Evolutionary conservation across 768 basidiomycete species (phyloP).

Genomic region (Auricularia auricula-judae): DNA sequence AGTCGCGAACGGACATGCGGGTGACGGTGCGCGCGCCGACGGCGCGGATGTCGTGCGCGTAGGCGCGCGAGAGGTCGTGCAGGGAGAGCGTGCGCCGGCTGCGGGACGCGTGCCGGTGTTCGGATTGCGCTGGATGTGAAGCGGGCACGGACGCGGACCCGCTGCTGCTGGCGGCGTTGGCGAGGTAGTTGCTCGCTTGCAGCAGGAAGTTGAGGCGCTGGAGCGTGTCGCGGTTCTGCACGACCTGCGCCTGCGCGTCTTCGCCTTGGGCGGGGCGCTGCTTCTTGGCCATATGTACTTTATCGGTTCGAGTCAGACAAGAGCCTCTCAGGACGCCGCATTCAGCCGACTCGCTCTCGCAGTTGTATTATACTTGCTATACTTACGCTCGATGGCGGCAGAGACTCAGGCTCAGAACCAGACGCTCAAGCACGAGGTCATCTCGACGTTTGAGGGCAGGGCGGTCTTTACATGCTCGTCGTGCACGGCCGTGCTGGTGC

Average conservation of each 20-base stretch:
- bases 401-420: too few relatives aligned
- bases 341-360: too few relatives aligned
- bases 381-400: too few relatives aligned
- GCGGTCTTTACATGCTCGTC: too few relatives aligned
- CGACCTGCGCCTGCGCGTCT: slow-evolving; percentile 32
- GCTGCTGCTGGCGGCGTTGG: slow-evolving; percentile 20
- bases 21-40: slow-evolving; percentile 71
- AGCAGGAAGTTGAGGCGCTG: slow-evolving; percentile 81
- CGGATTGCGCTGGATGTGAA: not conserved
- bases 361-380: too few relatives aligned
- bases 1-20: slow-evolving; percentile 46
- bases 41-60: slow-evolving; percentile 52
- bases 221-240: slow-evolving; percentile 62
- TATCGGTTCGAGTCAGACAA: too few relatives aligned
- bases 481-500: too few relatives aligned
- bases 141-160: not conserved
- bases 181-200: slow-evolving; percentile 61
- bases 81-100: slow-evolving; percentile 8
- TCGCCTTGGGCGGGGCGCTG: slow-evolving; percentile 14
- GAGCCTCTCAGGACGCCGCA: too few relatives aligned
- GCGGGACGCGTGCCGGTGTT: slow-evolving; percentile 18
- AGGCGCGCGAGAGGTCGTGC: slow-evolving; percentile 49
- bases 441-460: too few relatives aligned
- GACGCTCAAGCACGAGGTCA: too few relatives aligned
- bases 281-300: not conserved